These are phyloP conservation scores for Thymus quinquecostatus DNA, from an alignment of 257 asterid species.

Conservation along the genomic window DNA sequence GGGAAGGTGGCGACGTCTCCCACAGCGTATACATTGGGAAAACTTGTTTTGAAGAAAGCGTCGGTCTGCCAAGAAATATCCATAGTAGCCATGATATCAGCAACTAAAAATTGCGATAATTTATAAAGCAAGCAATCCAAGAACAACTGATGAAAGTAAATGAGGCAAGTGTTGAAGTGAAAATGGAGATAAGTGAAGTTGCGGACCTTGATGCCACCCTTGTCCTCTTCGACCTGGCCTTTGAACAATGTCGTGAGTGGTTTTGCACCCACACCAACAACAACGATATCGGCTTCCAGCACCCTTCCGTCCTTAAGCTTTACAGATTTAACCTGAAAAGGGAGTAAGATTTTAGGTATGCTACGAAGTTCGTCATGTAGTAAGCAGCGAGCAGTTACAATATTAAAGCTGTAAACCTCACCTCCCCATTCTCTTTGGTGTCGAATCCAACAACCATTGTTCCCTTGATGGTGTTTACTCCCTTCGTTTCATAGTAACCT, in stretches of 20 bases:
- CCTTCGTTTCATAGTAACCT: conserved; percentile 75
- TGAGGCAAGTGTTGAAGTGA: not conserved
- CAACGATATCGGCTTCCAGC: conserved; percentile 80
- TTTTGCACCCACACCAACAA: conserved; percentile 85
- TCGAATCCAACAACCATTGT: conserved; percentile 81
- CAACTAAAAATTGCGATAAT: not conserved
- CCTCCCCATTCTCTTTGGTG: conserved; percentile 58
- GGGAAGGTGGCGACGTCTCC: conserved; percentile 96
- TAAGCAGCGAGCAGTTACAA: conserved; percentile 6
- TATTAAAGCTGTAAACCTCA: conserved; percentile 23
- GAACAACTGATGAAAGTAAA: not conserved
- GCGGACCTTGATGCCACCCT: conserved; percentile 80
- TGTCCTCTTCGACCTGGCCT: conserved; percentile 84
- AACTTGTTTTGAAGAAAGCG: conserved; percentile 73
- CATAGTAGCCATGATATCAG: not conserved
- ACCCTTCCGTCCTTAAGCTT: conserved; percentile 83
- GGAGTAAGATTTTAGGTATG: not conserved
- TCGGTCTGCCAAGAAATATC: conserved; percentile 63
- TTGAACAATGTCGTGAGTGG: conserved; percentile 70
- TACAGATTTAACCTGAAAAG: conserved; percentile 66
- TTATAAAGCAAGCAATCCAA: too few species aligned
- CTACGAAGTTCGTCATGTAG: conserved; percentile 5
- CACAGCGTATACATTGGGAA: conserved; percentile 79
- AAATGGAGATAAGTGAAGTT: conserved; percentile 3
- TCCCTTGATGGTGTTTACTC: conserved; percentile 77